Conservation (phyloP, 73 alveolate genomes). For the Paramecium tetraurelia region DNA sequence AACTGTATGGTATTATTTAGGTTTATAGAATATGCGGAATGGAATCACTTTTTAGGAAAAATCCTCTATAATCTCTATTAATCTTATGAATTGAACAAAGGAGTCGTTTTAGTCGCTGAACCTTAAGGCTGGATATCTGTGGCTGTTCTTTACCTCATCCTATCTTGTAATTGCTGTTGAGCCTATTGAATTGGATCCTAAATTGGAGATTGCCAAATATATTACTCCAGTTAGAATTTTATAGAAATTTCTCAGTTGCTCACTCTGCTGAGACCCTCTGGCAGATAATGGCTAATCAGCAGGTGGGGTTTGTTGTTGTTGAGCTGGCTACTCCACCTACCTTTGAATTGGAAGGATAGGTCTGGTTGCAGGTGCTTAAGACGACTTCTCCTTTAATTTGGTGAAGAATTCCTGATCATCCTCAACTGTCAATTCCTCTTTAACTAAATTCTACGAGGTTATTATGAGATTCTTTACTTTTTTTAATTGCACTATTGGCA, state of each 20-base stretch:
- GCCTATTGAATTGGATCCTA: neutral
- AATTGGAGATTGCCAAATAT: neutral
- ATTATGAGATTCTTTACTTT: neutral
- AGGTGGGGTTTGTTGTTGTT: neutral
- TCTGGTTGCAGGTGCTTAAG: neutral
- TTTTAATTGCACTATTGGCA: neutral
- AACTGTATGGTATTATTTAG: neutral
- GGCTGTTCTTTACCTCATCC: neutral
- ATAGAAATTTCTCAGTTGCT: neutral
- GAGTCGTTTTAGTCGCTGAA: neutral
- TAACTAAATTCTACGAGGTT: neutral
- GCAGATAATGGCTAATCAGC: neutral
- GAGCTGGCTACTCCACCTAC: neutral
- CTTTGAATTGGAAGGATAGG: neutral
- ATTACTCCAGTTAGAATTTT: neutral
- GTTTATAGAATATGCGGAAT: neutral
- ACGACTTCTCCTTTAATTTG: neutral
- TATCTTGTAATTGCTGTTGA: neutral
- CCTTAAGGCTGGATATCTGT: neutral
- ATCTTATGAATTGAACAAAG: neutral
- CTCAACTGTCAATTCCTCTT: conserved; percentile 34
- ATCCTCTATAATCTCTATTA: neutral
- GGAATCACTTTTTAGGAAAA: neutral
- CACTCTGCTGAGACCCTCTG: neutral
- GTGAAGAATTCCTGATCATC: conserved; percentile 8